A percentile compares a stretch with the other conserved stretches of the same genome.
Conservation (phyloP, 2,329 filamentous ascomycete species). For the Geosmithia flava region DNA sequence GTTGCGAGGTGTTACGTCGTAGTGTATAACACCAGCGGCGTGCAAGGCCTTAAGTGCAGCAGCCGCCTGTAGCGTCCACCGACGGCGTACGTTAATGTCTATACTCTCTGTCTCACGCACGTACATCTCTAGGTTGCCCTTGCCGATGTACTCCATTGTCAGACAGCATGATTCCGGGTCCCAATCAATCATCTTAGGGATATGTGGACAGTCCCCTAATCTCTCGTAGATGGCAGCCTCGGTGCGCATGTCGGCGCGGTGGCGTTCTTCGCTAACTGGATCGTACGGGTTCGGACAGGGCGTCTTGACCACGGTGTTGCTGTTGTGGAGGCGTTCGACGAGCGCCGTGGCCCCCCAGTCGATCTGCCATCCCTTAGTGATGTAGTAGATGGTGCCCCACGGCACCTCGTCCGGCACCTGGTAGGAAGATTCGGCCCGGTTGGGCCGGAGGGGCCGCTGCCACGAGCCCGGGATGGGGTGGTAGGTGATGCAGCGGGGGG, state of each 20-base stretch:
- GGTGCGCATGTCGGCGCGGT: background rate
- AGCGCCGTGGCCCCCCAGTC: constrained; percentile 7
- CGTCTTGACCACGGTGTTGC: constrained; percentile 10
- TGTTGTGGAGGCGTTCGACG: constrained; percentile 9
- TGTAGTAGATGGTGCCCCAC: constrained; percentile 8
- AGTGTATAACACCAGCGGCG: constrained; percentile 22
- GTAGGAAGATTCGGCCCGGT: constrained; percentile 9
- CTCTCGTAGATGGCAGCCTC: background rate
- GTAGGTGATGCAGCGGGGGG: constrained; percentile 3
- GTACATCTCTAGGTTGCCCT: constrained; percentile 6
- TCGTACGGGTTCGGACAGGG: constrained; percentile 10
- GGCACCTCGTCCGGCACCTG: constrained; percentile 7
- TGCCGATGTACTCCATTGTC: constrained; percentile 4
- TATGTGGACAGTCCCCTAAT: background rate
- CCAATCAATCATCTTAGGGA: constrained; percentile 7
- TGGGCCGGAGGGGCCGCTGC: constrained; percentile 8
- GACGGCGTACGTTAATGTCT: constrained; percentile 7
- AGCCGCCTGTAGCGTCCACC: constrained; percentile 18
- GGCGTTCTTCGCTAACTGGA: constrained; percentile 4
- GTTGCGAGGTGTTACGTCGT: constrained; percentile 24
- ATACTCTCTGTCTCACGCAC: constrained; percentile 1
- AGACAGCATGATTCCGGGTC: constrained; percentile 4
- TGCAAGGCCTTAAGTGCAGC: constrained; percentile 21
- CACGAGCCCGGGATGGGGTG: constrained; percentile 8
- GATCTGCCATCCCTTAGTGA: constrained; percentile 8